Percentiles rank a stretch among this genome's conserved stretches.
Conservation (phyloP, 805 yeast species). For the Diddensiella santjacobensis region DNA sequence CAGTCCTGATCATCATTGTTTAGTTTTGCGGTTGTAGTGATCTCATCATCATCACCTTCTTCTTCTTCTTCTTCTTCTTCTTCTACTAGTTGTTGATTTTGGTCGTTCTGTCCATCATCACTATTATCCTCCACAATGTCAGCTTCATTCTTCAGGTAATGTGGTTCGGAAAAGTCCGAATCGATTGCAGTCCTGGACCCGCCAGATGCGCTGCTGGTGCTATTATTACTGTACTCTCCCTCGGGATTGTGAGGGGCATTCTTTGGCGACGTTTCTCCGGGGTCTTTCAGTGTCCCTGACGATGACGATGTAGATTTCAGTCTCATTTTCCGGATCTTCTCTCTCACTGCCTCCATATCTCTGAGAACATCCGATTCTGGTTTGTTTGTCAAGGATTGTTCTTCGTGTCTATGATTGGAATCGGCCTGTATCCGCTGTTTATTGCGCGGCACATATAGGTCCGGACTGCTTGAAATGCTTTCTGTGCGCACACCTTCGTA, state of each 20-base stretch:
- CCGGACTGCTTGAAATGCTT: neutral
- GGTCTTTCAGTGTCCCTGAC: neutral
- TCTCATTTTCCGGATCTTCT: conserved; percentile 11
- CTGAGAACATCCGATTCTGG: neutral
- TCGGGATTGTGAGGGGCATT: neutral
- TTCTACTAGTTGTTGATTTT: neutral
- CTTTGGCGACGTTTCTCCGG: neutral
- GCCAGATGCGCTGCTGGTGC: conserved; percentile 3
- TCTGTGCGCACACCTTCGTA: neutral
- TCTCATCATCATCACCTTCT: neutral
- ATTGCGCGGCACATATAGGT: neutral
- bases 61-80: neutral
- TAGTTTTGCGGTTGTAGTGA: neutral
- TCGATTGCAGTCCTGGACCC: conserved; percentile 4
- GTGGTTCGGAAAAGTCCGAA: neutral
- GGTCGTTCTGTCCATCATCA: neutral
- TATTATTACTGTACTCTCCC: neutral
- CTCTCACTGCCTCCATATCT: conserved; percentile 13
- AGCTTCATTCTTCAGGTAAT: neutral
- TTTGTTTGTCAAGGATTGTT: neutral
- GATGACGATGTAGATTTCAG: conserved; percentile 2
- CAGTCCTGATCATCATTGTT: too few species aligned
- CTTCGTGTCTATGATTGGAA: too few species aligned
- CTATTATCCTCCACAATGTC: neutral
- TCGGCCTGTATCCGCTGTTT: neutral